These are phyloP conservation scores for Phytophthora aleatoria DNA, from an alignment of 352 stramenopile genomes.

Conservation along the genomic window DNA sequence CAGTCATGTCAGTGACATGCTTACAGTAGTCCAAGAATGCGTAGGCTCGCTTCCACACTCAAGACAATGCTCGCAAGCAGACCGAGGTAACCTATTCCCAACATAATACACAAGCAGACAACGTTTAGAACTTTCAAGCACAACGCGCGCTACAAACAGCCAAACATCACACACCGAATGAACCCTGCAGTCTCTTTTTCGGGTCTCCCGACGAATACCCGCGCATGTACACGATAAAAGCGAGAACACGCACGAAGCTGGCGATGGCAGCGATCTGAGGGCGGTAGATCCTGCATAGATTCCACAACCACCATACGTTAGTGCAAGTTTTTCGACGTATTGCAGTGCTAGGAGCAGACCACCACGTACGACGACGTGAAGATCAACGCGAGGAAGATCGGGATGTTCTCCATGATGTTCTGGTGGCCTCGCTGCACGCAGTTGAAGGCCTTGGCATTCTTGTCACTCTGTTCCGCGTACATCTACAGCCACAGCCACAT, in stretches of 20 bases:
- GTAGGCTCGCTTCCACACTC: constrained; percentile 36
- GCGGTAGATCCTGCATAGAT: constrained; percentile 53
- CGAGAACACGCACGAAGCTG: constrained; percentile 54
- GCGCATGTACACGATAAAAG: constrained; percentile 70
- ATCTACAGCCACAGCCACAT: constrained; percentile 50
- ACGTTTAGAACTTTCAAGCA: neutral
- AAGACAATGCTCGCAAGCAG: constrained; percentile 24
- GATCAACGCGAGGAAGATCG: constrained; percentile 61
- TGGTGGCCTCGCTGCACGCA: constrained; percentile 92
- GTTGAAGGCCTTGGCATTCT: constrained; percentile 91
- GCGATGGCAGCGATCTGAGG: constrained; percentile 64
- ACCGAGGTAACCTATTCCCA: constrained; percentile 57
- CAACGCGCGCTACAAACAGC: neutral
- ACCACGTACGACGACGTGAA: constrained; percentile 60
- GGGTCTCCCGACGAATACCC: constrained; percentile 70
- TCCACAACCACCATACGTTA: neutral
- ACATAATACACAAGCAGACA: constrained; percentile 1
- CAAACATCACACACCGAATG: constrained; percentile 46
- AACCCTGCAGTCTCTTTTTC: constrained; percentile 61
- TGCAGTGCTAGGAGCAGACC: neutral
- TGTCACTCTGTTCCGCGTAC: constrained; percentile 88
- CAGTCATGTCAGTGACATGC: neutral
- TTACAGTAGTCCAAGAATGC: constrained; percentile 38
- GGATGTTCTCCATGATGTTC: constrained; percentile 91
- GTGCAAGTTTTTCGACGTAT: neutral